Percentiles rank a stretch among this genome's conserved stretches.
Conservation (phyloP, 805 yeast genomes). For the Suhomyces pyralidae region DNA sequence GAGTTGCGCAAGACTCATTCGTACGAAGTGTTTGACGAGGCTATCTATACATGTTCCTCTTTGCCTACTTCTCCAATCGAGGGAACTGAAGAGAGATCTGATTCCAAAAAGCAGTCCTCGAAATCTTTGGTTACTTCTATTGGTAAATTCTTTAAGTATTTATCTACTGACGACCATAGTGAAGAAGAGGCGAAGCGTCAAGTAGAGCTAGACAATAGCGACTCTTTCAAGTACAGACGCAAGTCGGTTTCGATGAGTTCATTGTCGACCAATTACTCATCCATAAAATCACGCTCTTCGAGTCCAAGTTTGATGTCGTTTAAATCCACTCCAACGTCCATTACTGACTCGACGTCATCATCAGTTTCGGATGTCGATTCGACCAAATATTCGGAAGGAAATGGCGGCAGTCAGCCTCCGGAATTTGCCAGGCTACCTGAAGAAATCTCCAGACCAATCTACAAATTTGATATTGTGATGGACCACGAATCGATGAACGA, state of each 20-base stretch:
- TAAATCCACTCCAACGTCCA: slow-evolving; percentile 35
- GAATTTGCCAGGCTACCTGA: slow-evolving; percentile 43
- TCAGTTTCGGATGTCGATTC: slow-evolving; percentile 31
- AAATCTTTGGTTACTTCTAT: slow-evolving; percentile 30
- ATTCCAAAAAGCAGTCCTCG: slow-evolving; percentile 1
- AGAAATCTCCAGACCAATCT: slow-evolving; percentile 43
- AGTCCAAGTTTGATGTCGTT: slow-evolving; percentile 39
- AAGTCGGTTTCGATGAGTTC: slow-evolving; percentile 37
- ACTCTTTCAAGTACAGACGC: slow-evolving; percentile 13
- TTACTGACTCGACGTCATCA: slow-evolving; percentile 34
- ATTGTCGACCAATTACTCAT: slow-evolving; percentile 31
- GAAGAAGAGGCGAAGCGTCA: slow-evolving; percentile 1
- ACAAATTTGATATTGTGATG: slow-evolving; percentile 44
- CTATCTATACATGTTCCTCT: slow-evolving; percentile 44
- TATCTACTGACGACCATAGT: slow-evolving; percentile 30
- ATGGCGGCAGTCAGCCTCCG: slow-evolving; percentile 22
- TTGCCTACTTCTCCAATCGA: slow-evolving; percentile 15
- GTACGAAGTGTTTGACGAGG: slow-evolving; percentile 65
- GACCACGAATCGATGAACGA: slow-evolving; percentile 41
- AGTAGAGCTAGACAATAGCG: slow-evolving; percentile 4
- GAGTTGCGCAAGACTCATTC: slow-evolving; percentile 52
- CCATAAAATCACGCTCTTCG: slow-evolving; percentile 31
- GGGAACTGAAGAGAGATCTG: neutral
- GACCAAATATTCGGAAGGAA: neutral
- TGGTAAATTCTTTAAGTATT: slow-evolving; percentile 35